A percentile compares a stretch with the other conserved stretches of the same genome.
phyloP scores from a whole-genome alignment of 768 basidiomycete species.

The Tricholomella constricta region DNA sequence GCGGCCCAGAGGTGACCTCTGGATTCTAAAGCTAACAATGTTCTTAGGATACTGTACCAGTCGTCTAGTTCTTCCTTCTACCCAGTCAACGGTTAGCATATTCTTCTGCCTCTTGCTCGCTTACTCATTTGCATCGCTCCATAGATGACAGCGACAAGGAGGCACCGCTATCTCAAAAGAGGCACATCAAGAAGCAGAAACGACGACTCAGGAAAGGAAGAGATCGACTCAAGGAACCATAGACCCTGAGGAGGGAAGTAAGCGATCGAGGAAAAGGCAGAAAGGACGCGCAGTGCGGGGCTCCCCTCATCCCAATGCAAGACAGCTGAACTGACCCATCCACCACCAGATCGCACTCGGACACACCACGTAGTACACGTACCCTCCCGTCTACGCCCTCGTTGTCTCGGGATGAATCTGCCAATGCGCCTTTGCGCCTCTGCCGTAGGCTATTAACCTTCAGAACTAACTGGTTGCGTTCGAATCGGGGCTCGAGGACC shows the following conservation, averaged over 20 bases:
- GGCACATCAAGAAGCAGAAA: conserved; percentile 39
- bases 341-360: conserved; percentile 46
- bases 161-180: conserved; percentile 39
- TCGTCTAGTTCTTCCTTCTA: conserved; percentile 73
- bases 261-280: conserved; percentile 72
- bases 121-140: conserved; percentile 8
- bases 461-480: conserved; percentile 80
- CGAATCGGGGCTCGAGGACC: conserved; percentile 81
- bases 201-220: conserved; percentile 53
- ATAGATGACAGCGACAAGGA: conserved; percentile 75
- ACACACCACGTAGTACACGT: conserved; percentile 66
- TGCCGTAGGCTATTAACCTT: conserved; percentile 61
- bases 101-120: background rate
- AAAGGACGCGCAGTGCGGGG: conserved; percentile 53
- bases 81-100: conserved; percentile 55
- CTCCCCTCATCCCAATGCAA: background rate
- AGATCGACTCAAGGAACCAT: conserved; percentile 69
- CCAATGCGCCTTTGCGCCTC: conserved; percentile 43
- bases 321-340: background rate
- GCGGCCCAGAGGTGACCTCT: too few relatives aligned
- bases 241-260: conserved; percentile 65
- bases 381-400: conserved; percentile 69
- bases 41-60: conserved; percentile 81
- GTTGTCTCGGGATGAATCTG: conserved; percentile 41
- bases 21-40: background rate